A percentile compares a stretch with the other conserved stretches of the same genome.
Conservation (phyloP, 2,329 filamentous ascomycete species). For the Sporothrix pallida region DNA sequence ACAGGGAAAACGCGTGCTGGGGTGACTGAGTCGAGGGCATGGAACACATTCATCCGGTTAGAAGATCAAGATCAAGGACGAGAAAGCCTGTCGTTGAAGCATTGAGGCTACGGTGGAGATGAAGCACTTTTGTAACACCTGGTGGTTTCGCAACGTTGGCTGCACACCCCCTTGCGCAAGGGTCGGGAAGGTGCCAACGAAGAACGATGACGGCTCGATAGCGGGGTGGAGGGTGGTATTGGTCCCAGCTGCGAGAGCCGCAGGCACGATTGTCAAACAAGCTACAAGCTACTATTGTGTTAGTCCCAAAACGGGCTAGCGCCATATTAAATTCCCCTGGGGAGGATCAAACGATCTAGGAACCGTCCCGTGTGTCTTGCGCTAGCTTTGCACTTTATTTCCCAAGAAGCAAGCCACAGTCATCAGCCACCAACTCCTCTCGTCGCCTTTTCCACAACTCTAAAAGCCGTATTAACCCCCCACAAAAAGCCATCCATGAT, state of each 20-base stretch:
- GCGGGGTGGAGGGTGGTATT: not conserved
- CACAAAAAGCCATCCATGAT: no score
- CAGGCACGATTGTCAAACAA: not conserved
- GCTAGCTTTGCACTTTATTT: not conserved
- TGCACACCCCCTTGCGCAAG: constrained; percentile 30
- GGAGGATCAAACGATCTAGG: constrained; percentile 24
- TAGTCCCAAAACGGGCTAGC: not conserved
- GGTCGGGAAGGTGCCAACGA: constrained; percentile 8
- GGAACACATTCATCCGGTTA: constrained; percentile 43
- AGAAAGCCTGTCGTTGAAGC: constrained; percentile 35
- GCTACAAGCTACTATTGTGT: not conserved
- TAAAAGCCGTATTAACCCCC: no score
- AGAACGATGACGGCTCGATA: not conserved
- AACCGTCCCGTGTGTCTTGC: not conserved
- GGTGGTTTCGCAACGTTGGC: constrained; percentile 43
- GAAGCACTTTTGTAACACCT: constrained; percentile 47
- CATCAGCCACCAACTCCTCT: constrained; percentile 1
- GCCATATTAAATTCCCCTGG: not conserved
- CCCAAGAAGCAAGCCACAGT: not conserved
- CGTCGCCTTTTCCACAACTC: no score
- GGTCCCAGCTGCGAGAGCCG: constrained; percentile 14
- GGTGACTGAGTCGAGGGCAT: constrained; percentile 32
- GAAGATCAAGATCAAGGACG: constrained; percentile 31
- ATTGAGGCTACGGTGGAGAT: constrained; percentile 44
- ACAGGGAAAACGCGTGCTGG: constrained; percentile 1